Percentiles rank a stretch among this genome's conserved stretches.
Evolutionary conservation across 495 filamentous ascomycete genomes (phyloP).

Genomic region (Amphirosellinia nigrospora): DNA sequence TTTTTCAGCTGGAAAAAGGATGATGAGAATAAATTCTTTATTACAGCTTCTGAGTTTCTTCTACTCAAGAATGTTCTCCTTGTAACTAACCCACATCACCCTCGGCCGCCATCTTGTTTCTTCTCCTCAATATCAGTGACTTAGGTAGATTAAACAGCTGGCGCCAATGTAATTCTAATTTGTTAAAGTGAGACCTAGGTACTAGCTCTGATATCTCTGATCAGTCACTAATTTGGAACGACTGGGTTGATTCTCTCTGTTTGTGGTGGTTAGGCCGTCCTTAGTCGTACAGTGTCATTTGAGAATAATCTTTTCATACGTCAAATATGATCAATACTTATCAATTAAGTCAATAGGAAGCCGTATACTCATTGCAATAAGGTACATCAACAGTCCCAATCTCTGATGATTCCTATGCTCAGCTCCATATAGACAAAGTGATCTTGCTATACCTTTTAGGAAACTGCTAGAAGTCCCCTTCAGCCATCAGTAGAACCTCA

Average conservation of each 20-base stretch:
- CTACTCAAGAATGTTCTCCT: too few species aligned
- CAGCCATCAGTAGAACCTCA: not conserved
- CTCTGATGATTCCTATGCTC: not conserved
- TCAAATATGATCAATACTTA: not conserved
- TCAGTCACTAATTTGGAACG: too few species aligned
- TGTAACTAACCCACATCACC: not conserved
- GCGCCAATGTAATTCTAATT: too few species aligned
- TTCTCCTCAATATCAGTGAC: too few species aligned
- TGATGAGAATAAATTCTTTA: too few species aligned
- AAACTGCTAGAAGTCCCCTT: not conserved
- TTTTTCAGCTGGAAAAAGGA: too few species aligned
- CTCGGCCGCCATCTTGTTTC: not conserved
- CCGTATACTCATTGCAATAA: not conserved
- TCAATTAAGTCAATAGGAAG: not conserved
- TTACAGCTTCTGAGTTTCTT: too few species aligned
- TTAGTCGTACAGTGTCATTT: not conserved
- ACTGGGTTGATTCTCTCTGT: not conserved
- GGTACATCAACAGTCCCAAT: not conserved
- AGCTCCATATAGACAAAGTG: not conserved
- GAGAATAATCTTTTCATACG: not conserved
- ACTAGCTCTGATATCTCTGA: too few species aligned
- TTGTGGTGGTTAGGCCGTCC: not conserved
- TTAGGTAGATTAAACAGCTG: too few species aligned
- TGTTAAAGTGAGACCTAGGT: too few species aligned
- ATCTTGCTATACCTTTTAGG: not conserved